Base-by-base conservation (phyloP, 192 early-diverging fungal genomes). In the Rhizophagus clarus region DNA sequence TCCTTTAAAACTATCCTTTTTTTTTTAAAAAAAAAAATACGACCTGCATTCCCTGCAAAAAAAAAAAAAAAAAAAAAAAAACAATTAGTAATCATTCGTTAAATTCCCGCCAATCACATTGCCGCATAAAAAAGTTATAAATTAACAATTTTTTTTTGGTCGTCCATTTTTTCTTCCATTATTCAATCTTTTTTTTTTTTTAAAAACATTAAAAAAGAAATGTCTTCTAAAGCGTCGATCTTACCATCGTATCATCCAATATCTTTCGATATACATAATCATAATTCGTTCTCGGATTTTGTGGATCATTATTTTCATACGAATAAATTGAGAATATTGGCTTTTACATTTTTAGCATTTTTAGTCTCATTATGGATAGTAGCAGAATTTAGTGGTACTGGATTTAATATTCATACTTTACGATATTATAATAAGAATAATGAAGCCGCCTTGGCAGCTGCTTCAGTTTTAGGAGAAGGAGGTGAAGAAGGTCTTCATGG, bases 401-500 rank as follows among this genome's bases (percentile, higher is more conserved):
- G 15, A 29, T 42, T 77, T 51, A 34, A 77, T 67, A 60, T 79
- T 24, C 26, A 79, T 71, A 20, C 0, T 60, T 49, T 60, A 37
- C 61, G 60, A 31, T 29, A 28, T 61, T 9, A 42, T n/a, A 60
- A 77, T 70, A 47, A 61, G 60, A 47, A 56, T 70, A 60, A 69
- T 70, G 49, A 29, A 24, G 77, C 67, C 3, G 77, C 77, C n/a
- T 60, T 79, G 26, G 77, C 47, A 17, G 77, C 77, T 9, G 77
- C 68, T 26, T 70, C 40, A 12, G 77, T 71, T 68, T 8, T 79
- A 47, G 77, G 77, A n/a, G 77, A 79, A n/a, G 26, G 47, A 42
- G 77, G 66, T 40, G 77, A 79, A 56, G 77, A 79, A 60, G 77
- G 77, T 34, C 70, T 79, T 32, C 77, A 79, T 51, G 67, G 66